Base-by-base conservation (phyloP, 305 asterid genomes). In the Andrographis paniculata region DNA sequence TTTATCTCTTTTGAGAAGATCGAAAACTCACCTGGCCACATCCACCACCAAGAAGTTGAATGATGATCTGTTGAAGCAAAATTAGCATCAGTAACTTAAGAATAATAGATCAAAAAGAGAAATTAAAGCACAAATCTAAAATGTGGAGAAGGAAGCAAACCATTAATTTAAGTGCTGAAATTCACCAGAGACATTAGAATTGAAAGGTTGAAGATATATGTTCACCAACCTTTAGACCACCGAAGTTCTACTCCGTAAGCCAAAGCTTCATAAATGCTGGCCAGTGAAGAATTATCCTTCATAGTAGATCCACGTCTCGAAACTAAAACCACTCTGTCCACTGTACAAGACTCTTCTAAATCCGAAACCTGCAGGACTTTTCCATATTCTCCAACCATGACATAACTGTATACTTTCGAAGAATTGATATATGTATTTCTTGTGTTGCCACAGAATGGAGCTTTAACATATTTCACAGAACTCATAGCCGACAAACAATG, bases 191-290 rank as follows among this genome's bases (percentile, higher is more conserved):
- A 33, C 4, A n/a, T n/a, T n/a, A n/a, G n/a, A n/a, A n/a, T n/a
- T n/a, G n/a, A n/a, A n/a, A n/a, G n/a, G n/a, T n/a, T n/a, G n/a
- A n/a, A n/a, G n/a, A n/a, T n/a, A n/a, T n/a, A n/a, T n/a, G n/a
- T n/a, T 59, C 68, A 67, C 91, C 17, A 5, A 3, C 17, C 4
- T 79, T 9, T 62, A 68, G 46, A 57, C 92, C 94, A 86, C 2
- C 77, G 62, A 27, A 79, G 67, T 67, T 79, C 85, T 42, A 84
- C 66, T 20, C 93, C 95, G 31, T 74, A 69, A 20, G 62, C 71
- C 71, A 86, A 50, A 7, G 57, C 68, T 3, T 64, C 77, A 27
- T 70, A 66, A 21, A 80, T 48, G 41, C 59, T 51, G 1, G 47
- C 52, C 69, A 75, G 54, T 55, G 94, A 69, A 24, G 74, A 45